Conservation (phyloP, 2,329 filamentous ascomycete genomes). For the Alternaria solani region DNA sequence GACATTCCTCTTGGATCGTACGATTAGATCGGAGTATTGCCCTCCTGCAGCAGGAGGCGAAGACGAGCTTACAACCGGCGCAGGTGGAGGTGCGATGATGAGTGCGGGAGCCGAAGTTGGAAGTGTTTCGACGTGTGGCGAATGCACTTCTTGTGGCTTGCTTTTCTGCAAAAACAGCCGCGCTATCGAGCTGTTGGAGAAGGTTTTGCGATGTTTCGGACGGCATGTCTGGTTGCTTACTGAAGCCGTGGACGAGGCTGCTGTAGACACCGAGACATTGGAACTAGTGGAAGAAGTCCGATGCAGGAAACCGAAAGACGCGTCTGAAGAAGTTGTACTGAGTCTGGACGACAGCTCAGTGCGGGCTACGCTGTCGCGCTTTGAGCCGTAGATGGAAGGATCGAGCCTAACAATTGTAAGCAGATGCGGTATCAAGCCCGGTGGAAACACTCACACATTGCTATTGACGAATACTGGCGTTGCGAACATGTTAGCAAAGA, state of each 20-base stretch:
- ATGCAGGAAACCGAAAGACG: conserved; percentile 16
- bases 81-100: neutral
- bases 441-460: conserved; percentile 25
- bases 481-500: conserved; percentile 26
- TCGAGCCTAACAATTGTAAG: conserved; percentile 26
- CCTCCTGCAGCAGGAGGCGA: conserved; percentile 17
- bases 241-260: conserved; percentile 25
- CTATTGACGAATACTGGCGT: conserved; percentile 21
- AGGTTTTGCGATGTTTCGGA: conserved; percentile 22
- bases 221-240: conserved; percentile 2
- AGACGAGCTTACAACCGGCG: neutral
- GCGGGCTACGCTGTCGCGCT: conserved; percentile 9
- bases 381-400: conserved; percentile 13
- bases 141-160: conserved; percentile 7
- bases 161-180: conserved; percentile 25
- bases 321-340: conserved; percentile 21
- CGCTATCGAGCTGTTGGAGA: conserved; percentile 21
- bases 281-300: conserved; percentile 21
- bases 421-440: neutral
- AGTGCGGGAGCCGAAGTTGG: conserved; percentile 9
- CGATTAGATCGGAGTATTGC: conserved; percentile 39
- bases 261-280: conserved; percentile 18
- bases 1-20: conserved; percentile 38
- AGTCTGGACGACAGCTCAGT: conserved; percentile 9
- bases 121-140: conserved; percentile 1